Conservation (phyloP, 2,329 filamentous ascomycete species). For the Apiospora malaysiana region DNA sequence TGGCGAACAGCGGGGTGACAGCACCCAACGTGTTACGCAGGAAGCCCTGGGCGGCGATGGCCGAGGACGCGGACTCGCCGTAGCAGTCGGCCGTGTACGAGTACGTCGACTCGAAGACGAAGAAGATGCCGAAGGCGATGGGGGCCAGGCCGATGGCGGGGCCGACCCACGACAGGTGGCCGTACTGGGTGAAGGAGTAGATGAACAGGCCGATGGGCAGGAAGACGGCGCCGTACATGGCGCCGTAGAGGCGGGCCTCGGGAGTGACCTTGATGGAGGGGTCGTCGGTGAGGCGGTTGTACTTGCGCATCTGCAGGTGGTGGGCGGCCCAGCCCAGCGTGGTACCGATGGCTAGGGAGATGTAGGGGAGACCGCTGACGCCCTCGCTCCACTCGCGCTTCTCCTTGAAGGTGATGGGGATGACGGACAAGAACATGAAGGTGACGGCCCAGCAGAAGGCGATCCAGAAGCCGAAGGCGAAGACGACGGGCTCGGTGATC, state of each 20-base stretch:
- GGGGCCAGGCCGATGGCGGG: conserved; percentile 54
- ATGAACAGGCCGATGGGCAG: conserved; percentile 57
- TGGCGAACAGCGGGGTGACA: conserved; percentile 57
- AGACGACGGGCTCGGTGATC: conserved; percentile 31
- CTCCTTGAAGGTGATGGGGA: conserved; percentile 55
- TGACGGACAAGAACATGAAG: conserved; percentile 59
- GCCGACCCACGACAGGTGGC: conserved; percentile 53
- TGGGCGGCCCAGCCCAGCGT: conserved; percentile 54
- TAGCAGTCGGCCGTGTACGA: conserved; percentile 60
- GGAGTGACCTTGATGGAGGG: conserved; percentile 45
- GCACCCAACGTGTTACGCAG: conserved; percentile 60
- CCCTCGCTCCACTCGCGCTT: conserved; percentile 59
- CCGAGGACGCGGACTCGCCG: conserved; percentile 43
- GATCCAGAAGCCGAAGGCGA: conserved; percentile 52
- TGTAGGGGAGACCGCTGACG: conserved; percentile 55
- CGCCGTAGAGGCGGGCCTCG: conserved; percentile 54
- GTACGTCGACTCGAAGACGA: conserved; percentile 48
- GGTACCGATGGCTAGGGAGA: conserved; percentile 54
- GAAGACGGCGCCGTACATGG: conserved; percentile 52
- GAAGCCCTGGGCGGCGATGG: conserved; percentile 56
- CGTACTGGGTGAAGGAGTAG: conserved; percentile 60
- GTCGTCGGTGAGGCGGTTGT: conserved; percentile 45
- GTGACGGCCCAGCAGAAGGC: conserved; percentile 58
- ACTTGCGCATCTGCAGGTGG: conserved; percentile 57
- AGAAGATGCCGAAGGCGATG: conserved; percentile 60